Percentiles rank a stretch among this genome's conserved stretches.
Evolutionary conservation across 257 asterid species (phyloP).

Genomic region (Primulina eburnea): DNA sequence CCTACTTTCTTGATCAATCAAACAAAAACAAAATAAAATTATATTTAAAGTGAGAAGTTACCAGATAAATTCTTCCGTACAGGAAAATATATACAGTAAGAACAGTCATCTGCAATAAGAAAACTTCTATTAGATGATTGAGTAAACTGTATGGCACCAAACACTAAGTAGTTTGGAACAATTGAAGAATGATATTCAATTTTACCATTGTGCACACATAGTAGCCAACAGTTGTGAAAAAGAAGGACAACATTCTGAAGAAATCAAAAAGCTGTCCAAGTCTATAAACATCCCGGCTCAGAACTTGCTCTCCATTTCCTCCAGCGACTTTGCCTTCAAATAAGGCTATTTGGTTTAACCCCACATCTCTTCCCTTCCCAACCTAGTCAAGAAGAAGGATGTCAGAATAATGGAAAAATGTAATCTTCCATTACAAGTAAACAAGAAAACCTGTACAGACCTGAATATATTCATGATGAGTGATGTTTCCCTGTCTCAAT

Average conservation of each 20-base stretch:
- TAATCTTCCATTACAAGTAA: constrained; percentile 16
- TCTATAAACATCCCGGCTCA: constrained; percentile 97
- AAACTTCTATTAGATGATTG: constrained; percentile 23
- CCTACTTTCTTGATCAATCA: neutral
- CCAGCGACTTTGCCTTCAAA: constrained; percentile 99
- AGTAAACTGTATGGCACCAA: constrained; percentile 17
- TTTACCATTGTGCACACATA: constrained; percentile 98
- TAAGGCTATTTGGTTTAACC: constrained; percentile 92
- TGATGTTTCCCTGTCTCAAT: constrained; percentile 92
- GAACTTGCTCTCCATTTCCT: constrained; percentile 98
- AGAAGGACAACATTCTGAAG: constrained; percentile 94
- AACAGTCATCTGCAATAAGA: constrained; percentile 88
- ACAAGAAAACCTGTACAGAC: constrained; percentile 26
- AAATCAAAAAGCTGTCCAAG: constrained; percentile 95
- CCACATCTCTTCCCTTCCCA: constrained; percentile 99
- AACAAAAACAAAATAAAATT: neutral
- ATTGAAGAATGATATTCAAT: constrained; percentile 17
- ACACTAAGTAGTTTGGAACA: constrained; percentile 2
- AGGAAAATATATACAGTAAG: constrained; percentile 84
- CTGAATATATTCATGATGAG: constrained; percentile 96
- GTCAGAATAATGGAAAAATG: constrained; percentile 19
- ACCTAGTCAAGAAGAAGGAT: constrained; percentile 49
- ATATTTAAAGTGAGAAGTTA: constrained; percentile 34
- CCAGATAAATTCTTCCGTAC: constrained; percentile 96
- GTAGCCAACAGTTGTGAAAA: constrained; percentile 88